A percentile compares a stretch with the other conserved stretches of the same genome.
Evolutionary conservation across 75 land plant genomes (phyloP).

Genomic region (Cryptomeria japonica): DNA sequence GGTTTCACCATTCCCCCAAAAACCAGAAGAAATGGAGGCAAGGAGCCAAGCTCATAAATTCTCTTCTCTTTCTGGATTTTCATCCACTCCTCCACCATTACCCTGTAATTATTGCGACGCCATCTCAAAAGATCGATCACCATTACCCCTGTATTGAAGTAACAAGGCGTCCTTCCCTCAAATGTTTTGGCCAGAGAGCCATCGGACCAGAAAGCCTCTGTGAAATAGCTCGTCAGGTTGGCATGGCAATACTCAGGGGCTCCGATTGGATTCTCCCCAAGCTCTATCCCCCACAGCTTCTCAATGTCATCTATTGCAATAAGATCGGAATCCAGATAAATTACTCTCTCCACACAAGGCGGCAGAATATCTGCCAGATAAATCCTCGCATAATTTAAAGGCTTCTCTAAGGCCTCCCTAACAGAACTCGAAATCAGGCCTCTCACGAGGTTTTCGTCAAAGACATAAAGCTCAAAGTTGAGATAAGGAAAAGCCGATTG

Average conservation of each 20-base stretch:
- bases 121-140: constrained; percentile 75
- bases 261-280: constrained; percentile 54
- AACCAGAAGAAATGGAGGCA: constrained; percentile 87
- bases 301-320: constrained; percentile 85
- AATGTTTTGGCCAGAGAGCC: constrained; percentile 36
- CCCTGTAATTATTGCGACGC: constrained; percentile 54
- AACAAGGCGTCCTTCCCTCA: constrained; percentile 66
- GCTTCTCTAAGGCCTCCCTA: constrained; percentile 78
- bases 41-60: constrained; percentile 86
- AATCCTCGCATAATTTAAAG: constrained; percentile 83
- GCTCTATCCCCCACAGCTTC: constrained; percentile 72
- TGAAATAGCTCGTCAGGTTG: constrained; percentile 86
- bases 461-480: constrained; percentile 71
- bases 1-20: constrained; percentile 76
- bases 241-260: constrained; percentile 95
- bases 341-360: constrained; percentile 79
- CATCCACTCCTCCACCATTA: constrained; percentile 83
- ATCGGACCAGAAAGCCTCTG: constrained; percentile 64
- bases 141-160: constrained; percentile 93
- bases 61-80: constrained; percentile 65
- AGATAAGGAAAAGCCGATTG: constrained; percentile 68
- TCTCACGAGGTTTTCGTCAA: constrained; percentile 60
- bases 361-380: constrained; percentile 78
- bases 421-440: constrained; percentile 70
- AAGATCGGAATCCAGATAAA: constrained; percentile 87